Conservation (phyloP, 2,329 filamentous ascomycete species). For the Xylariaceae sp. region DNA sequence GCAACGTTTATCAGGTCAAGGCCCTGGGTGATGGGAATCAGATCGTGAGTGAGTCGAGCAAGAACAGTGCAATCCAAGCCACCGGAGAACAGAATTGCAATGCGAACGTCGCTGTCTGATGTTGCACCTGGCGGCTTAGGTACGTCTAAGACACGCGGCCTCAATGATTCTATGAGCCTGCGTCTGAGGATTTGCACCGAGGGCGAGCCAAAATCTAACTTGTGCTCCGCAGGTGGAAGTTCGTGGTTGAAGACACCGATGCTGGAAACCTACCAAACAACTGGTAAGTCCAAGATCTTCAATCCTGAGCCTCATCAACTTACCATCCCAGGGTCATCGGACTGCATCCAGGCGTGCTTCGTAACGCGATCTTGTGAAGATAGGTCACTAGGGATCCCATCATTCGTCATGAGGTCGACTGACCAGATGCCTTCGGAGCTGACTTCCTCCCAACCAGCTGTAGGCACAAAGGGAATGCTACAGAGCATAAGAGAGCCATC, state of each 20-base stretch:
- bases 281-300: conserved; percentile 34
- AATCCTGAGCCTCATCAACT: conserved; percentile 29
- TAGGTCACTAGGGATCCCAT: conserved; percentile 6
- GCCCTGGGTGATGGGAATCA: conserved; percentile 61
- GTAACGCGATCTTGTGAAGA: conserved; percentile 16
- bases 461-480: conserved; percentile 59
- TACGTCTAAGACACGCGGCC: conserved; percentile 59
- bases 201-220: conserved; percentile 38
- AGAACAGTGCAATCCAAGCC: conserved; percentile 89
- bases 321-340: conserved; percentile 39
- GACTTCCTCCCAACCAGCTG: conserved; percentile 66
- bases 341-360: conserved; percentile 34
- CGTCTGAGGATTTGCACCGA: conserved; percentile 50
- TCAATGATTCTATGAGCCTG: conserved; percentile 57
- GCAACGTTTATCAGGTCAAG: conserved; percentile 94
- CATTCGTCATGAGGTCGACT: conserved; percentile 46
- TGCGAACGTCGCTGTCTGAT: conserved; percentile 40
- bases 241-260: conserved; percentile 49
- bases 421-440: conserved; percentile 77
- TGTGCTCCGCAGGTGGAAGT: conserved; percentile 32
- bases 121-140: conserved; percentile 48
- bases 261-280: conserved; percentile 42
- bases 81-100: conserved; percentile 88
- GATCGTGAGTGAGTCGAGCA: conserved; percentile 71
- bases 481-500: conserved; percentile 53